Evolutionary conservation across 2,329 filamentous ascomycete genomes (phyloP).

Genomic region (Aspergillus sp.): DNA sequence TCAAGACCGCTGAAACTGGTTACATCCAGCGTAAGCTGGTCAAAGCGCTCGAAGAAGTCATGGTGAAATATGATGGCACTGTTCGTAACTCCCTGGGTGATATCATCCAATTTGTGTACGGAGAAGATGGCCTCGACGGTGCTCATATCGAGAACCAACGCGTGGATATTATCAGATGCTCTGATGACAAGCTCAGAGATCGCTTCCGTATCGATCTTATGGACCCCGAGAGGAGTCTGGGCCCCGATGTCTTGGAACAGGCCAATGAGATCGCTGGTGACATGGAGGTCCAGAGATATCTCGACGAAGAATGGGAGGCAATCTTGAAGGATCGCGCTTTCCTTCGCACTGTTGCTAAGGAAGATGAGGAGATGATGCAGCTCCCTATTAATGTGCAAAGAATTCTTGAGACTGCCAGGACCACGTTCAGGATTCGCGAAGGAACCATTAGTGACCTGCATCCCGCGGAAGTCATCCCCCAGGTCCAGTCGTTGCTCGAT

Average conservation of each 20-base stretch:
- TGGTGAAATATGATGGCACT: conserved; percentile 95
- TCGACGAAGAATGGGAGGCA: conserved; percentile 84
- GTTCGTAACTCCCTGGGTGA: conserved; percentile 96
- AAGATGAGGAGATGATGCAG: conserved; percentile 81
- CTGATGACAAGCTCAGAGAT: conserved; percentile 70
- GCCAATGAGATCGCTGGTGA: conserved; percentile 84
- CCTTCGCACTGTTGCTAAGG: conserved; percentile 67
- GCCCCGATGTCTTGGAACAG: conserved; percentile 72
- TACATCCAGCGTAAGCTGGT: conserved; percentile 98
- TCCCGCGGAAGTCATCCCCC: conserved; percentile 79
- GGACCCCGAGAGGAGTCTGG: conserved; percentile 60
- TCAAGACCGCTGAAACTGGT: conserved; percentile 98
- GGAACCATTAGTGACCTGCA: conserved; percentile 82
- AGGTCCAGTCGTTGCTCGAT: conserved; percentile 69
- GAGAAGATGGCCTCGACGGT: conserved; percentile 93
- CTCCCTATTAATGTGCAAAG: conserved; percentile 87
- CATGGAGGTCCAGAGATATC: conserved; percentile 74
- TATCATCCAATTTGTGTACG: conserved; percentile 94
- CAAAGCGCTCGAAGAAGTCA: conserved; percentile 96
- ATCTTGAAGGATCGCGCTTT: conserved; percentile 69
- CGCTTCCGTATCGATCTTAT: conserved; percentile 86
- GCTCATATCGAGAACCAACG: conserved; percentile 89
- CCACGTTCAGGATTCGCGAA: conserved; percentile 85
- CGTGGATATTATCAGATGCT: conserved; percentile 79
- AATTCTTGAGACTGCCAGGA: conserved; percentile 85